Evolutionary conservation across 495 filamentous ascomycete species (phyloP).

Genomic region (Hyaloscypha hepaticicola): DNA sequence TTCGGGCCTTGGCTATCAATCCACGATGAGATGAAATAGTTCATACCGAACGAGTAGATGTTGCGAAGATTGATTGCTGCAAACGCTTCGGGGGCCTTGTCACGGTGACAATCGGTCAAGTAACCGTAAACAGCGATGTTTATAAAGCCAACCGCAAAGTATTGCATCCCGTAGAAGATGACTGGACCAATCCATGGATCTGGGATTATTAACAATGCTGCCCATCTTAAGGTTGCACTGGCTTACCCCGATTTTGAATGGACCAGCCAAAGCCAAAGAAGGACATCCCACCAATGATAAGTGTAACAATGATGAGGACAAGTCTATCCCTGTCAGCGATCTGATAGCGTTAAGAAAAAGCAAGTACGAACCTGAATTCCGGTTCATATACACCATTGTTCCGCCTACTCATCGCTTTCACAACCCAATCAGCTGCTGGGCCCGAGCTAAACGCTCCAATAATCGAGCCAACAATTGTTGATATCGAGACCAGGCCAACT

Average conservation of each 20-base stretch:
- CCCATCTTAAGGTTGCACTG: background rate
- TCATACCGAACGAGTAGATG: constrained; percentile 14
- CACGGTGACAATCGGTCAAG: constrained; percentile 10
- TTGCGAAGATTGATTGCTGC: constrained; percentile 10
- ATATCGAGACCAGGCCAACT: constrained; percentile 81
- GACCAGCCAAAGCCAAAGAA: constrained; percentile 55
- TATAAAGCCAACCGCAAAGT: constrained; percentile 5
- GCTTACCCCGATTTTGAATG: background rate
- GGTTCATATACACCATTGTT: constrained; percentile 85
- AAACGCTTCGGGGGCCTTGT: constrained; percentile 11
- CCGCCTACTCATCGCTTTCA: constrained; percentile 60
- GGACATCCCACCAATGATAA: constrained; percentile 63
- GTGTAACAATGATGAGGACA: constrained; percentile 72
- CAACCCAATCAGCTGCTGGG: constrained; percentile 66
- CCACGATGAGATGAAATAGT: constrained; percentile 13
- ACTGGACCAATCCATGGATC: constrained; percentile 12
- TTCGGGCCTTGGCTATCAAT: constrained; percentile 12
- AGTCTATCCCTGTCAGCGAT: constrained; percentile 44
- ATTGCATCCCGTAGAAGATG: constrained; percentile 13
- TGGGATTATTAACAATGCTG: background rate
- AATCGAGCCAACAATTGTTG: constrained; percentile 78
- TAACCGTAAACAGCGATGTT: constrained; percentile 6
- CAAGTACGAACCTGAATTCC: constrained; percentile 54
- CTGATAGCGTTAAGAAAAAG: background rate
- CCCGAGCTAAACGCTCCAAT: constrained; percentile 75